Conservation (phyloP, 1,284 basidiomycete genomes). For the Irpex lacteus region DNA sequence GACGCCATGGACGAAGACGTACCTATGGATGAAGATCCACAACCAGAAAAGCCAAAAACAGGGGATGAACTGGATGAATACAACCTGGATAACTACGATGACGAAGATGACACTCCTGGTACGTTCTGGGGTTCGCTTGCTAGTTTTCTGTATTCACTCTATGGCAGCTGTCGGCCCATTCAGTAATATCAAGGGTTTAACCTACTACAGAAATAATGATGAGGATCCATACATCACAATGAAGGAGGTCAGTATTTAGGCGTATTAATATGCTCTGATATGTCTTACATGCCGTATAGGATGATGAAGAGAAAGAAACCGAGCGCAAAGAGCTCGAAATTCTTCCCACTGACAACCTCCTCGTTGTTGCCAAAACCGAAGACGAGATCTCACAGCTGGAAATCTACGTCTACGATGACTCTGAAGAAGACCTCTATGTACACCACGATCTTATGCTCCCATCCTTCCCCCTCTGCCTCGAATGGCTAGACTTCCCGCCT, state of each 20-base stretch:
- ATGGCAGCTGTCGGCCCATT: conserved; percentile 79
- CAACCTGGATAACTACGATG: conserved; percentile 92
- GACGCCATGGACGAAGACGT: conserved; percentile 70
- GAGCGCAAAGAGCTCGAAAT: conserved; percentile 93
- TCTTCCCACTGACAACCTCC: conserved; percentile 86
- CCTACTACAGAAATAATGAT: conserved; percentile 88
- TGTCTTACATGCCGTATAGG: conserved; percentile 32
- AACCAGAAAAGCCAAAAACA: conserved; percentile 30
- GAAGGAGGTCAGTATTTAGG: conserved; percentile 67
- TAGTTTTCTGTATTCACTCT: conserved; percentile 9
- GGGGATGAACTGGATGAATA: conserved; percentile 88
- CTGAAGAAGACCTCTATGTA: conserved; percentile 90
- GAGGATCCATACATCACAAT: conserved; percentile 98
- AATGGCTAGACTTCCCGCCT: conserved; percentile 97
- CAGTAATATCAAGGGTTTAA: conserved; percentile 93
- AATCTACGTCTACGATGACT: conserved; percentile 92
- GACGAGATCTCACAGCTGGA: conserved; percentile 97
- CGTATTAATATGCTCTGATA: conserved; percentile 4
- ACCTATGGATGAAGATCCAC: conserved; percentile 31
- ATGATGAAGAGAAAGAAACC: conserved; percentile 55
- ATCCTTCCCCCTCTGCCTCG: conserved; percentile 96
- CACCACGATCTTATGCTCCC: conserved; percentile 99
- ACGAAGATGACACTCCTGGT: conserved; percentile 73
- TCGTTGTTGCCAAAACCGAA: conserved; percentile 94
- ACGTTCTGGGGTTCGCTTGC: conserved; percentile 18